Base-by-base conservation (phyloP, 2,329 filamentous ascomycete genomes). In the Fragosphaeria purpurea region DNA sequence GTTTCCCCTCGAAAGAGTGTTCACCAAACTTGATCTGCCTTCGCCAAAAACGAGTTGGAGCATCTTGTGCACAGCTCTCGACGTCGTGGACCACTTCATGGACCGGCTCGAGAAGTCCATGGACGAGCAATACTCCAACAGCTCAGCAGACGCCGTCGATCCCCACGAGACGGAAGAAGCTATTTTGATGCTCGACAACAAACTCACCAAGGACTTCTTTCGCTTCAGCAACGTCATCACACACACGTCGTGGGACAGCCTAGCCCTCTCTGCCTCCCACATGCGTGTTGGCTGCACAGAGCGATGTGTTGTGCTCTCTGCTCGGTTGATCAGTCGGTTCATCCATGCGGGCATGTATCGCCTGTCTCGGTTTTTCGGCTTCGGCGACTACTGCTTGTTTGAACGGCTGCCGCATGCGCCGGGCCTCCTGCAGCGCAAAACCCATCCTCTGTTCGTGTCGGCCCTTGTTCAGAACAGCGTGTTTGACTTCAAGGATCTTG, bases 361-460 rank as follows among this genome's bases (percentile, higher is more conserved):
- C 43, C 57, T 76, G 12, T 66, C 65, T 2, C 63, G 71, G 13
- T 70, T 74, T 53, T 76, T 80, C 61, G 66, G 66, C 35, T 49
- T 60, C 12, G 69, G 73, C 38, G 73, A 71, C 48, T 76, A 77
- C 53, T 67, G 70, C 38, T 59, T 81, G 2, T 81, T 80, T 50
- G 66, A 70, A 11, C 65, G 65, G 4, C 43, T 62, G 7, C 68
- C 70, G 0, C 67, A 66, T 9, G 65, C 66, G 9, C 60, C 76
- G 12, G 59, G 59, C 12, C 62, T 70, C 2, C 56, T 65, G 4
- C 69, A 72, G 46, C 68, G 75, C n/a, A 67, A 59, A 50, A 72
- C 71, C 48, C 56, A 77, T 12, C 64, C 72, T 1, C 65, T 82
- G 7, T 82, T 82, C 56, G 60, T 80, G 31, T 64, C 70, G 3